Evolutionary conservation across 495 filamentous ascomycete species (phyloP).

Genomic region (Annulohypoxylon maeteangense): DNA sequence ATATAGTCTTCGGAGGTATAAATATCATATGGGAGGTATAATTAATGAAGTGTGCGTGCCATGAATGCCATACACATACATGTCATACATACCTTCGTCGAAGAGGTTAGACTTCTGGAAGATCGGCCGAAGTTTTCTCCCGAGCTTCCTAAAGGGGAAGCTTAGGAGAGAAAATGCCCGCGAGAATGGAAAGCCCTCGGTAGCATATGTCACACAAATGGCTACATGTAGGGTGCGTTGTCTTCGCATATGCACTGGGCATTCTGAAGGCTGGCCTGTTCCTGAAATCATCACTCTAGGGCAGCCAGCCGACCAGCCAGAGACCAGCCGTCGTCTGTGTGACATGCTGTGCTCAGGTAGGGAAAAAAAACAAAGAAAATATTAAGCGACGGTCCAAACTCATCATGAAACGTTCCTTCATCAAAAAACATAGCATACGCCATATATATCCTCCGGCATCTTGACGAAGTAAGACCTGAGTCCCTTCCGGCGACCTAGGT

Average conservation of each 20-base stretch:
- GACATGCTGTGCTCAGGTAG: constrained; percentile 2
- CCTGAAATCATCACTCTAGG: constrained; percentile 21
- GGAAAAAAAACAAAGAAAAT: no score
- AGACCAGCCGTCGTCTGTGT: neutral
- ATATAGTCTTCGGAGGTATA: neutral
- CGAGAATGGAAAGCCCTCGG: constrained; percentile 36
- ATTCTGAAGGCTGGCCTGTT: constrained; percentile 20
- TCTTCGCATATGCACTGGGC: constrained; percentile 37
- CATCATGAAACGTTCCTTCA: constrained; percentile 25
- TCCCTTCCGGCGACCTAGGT: constrained; percentile 11
- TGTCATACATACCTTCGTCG: neutral
- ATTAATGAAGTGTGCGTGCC: constrained; percentile 12
- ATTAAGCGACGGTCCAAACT: constrained; percentile 20
- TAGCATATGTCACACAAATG: constrained; percentile 26
- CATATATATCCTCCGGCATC: constrained; percentile 12
- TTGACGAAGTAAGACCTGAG: constrained; percentile 13
- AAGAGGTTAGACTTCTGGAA: constrained; percentile 32
- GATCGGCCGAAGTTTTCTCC: constrained; percentile 42
- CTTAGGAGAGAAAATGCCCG: constrained; percentile 27
- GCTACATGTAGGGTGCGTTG: constrained; percentile 34
- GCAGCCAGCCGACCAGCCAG: constrained; percentile 28
- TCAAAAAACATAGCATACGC: neutral
- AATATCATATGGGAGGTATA: constrained; percentile 6
- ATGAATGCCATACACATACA: neutral
- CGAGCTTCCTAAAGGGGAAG: constrained; percentile 41